Evolutionary conservation across 2,329 filamentous ascomycete species (phyloP).

Genomic region (Dothidotthia symphoricarpi): DNA sequence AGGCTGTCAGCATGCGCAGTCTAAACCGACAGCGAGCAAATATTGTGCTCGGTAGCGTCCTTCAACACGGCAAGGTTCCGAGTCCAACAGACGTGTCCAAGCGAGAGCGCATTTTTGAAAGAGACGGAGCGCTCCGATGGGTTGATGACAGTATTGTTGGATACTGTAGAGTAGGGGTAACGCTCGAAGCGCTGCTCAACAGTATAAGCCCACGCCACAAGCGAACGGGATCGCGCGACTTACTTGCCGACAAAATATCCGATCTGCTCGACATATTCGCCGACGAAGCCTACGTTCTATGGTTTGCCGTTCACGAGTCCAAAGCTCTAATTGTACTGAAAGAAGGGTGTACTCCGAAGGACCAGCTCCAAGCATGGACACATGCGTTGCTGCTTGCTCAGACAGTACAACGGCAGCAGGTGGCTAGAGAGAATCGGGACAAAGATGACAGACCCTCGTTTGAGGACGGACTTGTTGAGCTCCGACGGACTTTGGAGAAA

Average conservation of each 20-base stretch:
- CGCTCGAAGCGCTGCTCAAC: constrained; percentile 40
- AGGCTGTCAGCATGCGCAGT: constrained; percentile 76
- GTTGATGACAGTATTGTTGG: constrained; percentile 50
- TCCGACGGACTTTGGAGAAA: constrained; percentile 41
- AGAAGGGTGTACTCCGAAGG: constrained; percentile 49
- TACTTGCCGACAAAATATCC: constrained; percentile 44
- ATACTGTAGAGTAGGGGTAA: constrained; percentile 55
- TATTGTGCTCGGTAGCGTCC: constrained; percentile 63
- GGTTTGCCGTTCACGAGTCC: constrained; percentile 41
- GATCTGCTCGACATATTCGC: constrained; percentile 53
- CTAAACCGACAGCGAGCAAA: constrained; percentile 85
- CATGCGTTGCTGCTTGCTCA: constrained; percentile 56
- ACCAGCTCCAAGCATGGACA: constrained; percentile 62
- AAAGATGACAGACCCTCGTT: constrained; percentile 11
- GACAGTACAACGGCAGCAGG: not conserved
- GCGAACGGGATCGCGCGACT: constrained; percentile 26
- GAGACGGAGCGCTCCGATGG: constrained; percentile 65
- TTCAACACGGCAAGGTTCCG: constrained; percentile 49
- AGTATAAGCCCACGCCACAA: constrained; percentile 26
- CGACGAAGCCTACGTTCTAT: constrained; percentile 61
- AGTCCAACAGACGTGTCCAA: constrained; percentile 64
- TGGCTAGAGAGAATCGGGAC: constrained; percentile 11
- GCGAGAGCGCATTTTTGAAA: constrained; percentile 59
- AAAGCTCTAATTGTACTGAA: constrained; percentile 64
- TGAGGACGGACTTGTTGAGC: constrained; percentile 47